A percentile compares a stretch with the other conserved stretches of the same genome.
These are phyloP conservation scores for Penicillium sp. DNA, from an alignment of 2,329 filamentous ascomycete genomes.

Conservation along the genomic window DNA sequence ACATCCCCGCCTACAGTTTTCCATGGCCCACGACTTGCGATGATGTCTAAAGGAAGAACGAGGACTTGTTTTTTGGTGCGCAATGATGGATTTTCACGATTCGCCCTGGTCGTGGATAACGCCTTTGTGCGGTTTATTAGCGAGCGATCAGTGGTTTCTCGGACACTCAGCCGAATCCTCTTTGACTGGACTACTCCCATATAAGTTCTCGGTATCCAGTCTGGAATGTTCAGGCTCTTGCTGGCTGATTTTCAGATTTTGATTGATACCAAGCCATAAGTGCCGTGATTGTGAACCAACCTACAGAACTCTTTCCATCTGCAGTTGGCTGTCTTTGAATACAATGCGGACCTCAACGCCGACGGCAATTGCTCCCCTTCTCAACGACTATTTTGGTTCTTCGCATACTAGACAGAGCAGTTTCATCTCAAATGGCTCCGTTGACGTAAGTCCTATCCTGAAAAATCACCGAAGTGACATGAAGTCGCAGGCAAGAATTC, in stretches of 20 bases:
- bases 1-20: background rate
- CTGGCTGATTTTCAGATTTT: background rate
- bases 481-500: no score
- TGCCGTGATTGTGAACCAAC: no score
- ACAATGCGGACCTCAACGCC: slow-evolving; percentile 25
- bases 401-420: slow-evolving; percentile 24
- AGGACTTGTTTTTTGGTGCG: background rate
- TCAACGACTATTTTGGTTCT: slow-evolving; percentile 20
- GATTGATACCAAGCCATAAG: background rate
- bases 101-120: background rate
- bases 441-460: slow-evolving; percentile 19
- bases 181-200: background rate
- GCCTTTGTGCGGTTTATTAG: background rate
- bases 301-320: background rate
- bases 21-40: slow-evolving; percentile 9
- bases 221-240: background rate
- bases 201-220: background rate
- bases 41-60: background rate
- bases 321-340: background rate
- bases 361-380: slow-evolving; percentile 24
- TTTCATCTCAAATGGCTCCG: slow-evolving; percentile 14
- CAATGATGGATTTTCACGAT: background rate
- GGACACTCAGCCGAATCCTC: background rate
- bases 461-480: background rate
- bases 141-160: background rate